Conservation (phyloP, 805 yeast genomes). For the Cyberlindnera lachancei region DNA sequence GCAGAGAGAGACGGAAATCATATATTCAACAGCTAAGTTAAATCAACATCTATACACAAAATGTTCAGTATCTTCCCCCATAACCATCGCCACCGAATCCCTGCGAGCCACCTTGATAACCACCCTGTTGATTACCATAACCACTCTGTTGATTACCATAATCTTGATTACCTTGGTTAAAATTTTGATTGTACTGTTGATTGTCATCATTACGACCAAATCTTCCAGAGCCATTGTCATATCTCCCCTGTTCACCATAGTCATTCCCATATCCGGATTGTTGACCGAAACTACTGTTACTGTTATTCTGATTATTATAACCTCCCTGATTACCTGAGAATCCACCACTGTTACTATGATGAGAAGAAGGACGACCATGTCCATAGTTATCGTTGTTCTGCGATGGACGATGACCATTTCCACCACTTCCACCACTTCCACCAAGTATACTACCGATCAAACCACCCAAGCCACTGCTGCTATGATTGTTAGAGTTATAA, state of each 20-base stretch:
- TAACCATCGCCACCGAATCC: constrained; percentile 7
- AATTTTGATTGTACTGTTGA: no score
- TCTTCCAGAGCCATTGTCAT: background rate
- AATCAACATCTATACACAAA: no score
- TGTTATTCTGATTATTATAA: constrained; percentile 1
- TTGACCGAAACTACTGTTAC: constrained; percentile 1
- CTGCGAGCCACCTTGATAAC: constrained; percentile 1
- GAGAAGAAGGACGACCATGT: background rate
- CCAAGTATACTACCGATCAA: constrained; percentile 10
- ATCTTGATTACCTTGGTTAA: constrained; percentile 4
- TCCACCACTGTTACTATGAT: background rate
- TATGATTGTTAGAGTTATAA: constrained; percentile 1
- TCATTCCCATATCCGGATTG: background rate
- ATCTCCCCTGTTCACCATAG: constrained; percentile 3
- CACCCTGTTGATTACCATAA: constrained; percentile 1
- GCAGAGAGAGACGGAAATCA: constrained; percentile 10
- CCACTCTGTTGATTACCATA: constrained; percentile 6
- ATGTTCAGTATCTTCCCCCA: constrained; percentile 4
- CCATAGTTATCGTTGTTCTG: constrained; percentile 2
- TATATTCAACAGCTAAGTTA: constrained; percentile 5
- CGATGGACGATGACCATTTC: background rate
- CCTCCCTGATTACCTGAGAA: constrained; percentile 1
- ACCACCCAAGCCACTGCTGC: constrained; percentile 7
- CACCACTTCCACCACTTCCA: constrained; percentile 3
- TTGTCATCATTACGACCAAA: background rate